phyloP scores from a whole-genome alignment of 2,329 filamentous ascomycete genomes.

The Didymella glomerata region DNA sequence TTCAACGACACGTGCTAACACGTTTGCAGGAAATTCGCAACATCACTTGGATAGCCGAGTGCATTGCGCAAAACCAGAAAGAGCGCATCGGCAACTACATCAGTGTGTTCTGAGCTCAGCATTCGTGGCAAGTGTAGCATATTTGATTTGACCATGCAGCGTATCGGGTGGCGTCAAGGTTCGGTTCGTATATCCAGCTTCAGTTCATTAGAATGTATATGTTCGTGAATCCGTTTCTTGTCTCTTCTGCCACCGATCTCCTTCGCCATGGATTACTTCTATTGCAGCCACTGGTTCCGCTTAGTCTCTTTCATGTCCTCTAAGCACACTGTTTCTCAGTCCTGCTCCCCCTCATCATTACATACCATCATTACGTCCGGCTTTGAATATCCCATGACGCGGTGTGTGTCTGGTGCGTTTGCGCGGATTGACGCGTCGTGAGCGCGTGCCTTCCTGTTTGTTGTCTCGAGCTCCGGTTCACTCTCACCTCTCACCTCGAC shows the following conservation, averaged over 20 bases:
- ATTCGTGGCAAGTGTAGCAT: constrained; percentile 37
- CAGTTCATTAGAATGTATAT: constrained; percentile 31
- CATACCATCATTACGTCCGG: background rate
- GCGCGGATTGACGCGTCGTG: constrained; percentile 1
- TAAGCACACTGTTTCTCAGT: background rate
- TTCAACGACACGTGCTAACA: constrained; percentile 24
- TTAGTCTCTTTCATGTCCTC: background rate
- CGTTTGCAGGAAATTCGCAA: constrained; percentile 88
- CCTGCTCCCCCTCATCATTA: background rate
- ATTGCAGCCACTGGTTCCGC: background rate
- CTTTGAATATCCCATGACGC: background rate
- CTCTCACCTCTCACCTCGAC: constrained; percentile 2
- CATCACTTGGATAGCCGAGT: constrained; percentile 99
- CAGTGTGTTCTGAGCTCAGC: constrained; percentile 74
- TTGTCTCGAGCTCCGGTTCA: constrained; percentile 1
- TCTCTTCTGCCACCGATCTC: background rate
- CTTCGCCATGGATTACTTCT: background rate
- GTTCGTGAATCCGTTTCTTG: constrained; percentile 19
- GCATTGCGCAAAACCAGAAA: constrained; percentile 99
- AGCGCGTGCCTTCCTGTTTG: constrained; percentile 28
- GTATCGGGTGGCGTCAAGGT: constrained; percentile 40
- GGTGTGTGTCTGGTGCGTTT: background rate
- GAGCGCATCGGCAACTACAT: constrained; percentile 99
- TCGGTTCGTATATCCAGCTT: constrained; percentile 43
- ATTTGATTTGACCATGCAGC: constrained; percentile 39